A percentile compares a stretch with the other conserved stretches of the same genome.
These are phyloP conservation scores for Cyberlindnera sargentensis DNA, from an alignment of 805 yeast species.

Conservation along the genomic window DNA sequence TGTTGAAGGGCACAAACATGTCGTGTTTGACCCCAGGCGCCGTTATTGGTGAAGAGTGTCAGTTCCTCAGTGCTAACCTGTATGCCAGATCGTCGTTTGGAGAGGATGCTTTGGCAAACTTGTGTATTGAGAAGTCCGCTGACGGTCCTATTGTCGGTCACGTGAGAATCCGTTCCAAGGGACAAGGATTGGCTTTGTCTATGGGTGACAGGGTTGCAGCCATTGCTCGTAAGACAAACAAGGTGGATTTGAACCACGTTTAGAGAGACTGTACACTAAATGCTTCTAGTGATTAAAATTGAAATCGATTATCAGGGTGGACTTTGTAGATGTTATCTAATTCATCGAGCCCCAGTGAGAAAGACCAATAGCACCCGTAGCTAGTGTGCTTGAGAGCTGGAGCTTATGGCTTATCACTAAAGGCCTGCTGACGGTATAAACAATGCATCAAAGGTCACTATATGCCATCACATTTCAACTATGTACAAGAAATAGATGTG, in stretches of 20 bases:
- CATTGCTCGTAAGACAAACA: conserved; percentile 54
- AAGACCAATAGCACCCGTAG: too few species aligned
- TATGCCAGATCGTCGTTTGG: conserved; percentile 92
- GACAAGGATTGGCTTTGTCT: conserved; percentile 93
- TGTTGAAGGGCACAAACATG: conserved; percentile 87
- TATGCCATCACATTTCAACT: not conserved
- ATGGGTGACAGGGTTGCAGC: conserved; percentile 92
- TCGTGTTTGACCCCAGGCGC: conserved; percentile 89
- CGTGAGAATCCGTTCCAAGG: conserved; percentile 93
- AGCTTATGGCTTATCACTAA: too few species aligned
- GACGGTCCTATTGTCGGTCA: conserved; percentile 83
- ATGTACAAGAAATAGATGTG: not conserved
- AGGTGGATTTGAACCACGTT: conserved; percentile 27
- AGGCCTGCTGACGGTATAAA: too few species aligned
- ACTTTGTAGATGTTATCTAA: too few species aligned
- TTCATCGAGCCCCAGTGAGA: too few species aligned
- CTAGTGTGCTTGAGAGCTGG: too few species aligned
- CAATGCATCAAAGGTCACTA: too few species aligned
- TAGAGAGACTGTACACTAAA: not conserved
- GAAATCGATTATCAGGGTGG: too few species aligned
- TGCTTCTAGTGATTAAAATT: too few species aligned
- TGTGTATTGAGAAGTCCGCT: conserved; percentile 80
- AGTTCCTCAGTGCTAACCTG: conserved; percentile 87
- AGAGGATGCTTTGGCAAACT: conserved; percentile 93
- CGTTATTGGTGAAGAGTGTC: conserved; percentile 81